Base-by-base conservation (phyloP, 257 asterid genomes). In the Solanum etuberosum region DNA sequence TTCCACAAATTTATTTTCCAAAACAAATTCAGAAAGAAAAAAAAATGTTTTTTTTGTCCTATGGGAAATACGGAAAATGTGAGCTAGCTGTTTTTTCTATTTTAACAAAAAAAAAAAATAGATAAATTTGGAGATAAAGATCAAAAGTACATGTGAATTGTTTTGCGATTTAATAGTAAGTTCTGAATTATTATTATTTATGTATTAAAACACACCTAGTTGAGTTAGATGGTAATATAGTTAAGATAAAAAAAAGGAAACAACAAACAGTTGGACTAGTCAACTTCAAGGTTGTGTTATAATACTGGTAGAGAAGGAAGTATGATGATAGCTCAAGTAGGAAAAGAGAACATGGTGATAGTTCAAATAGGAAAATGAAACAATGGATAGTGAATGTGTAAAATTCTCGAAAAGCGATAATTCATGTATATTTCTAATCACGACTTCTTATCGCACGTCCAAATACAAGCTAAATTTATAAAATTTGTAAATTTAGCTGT, bases 311-410 rank as follows among this genome's bases (percentile, higher is more conserved):
- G 32, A 12, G 6, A 4, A 61, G 7, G 7, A 5, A 61, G 2
- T 11, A 63, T 5, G 32, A 13, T 65, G 8, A 65, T 5, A 25
- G 0, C 16, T 25, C 9, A 0, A 5, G 18, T 25, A 65, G 2
- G 2, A 65, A 25, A 12, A 25, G 0, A 12, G 0, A 65, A 65
- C 5, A 12, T 12, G 72, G 35, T 25, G 20, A 5, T 5, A 11
- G 0, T 65, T 25, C 14, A 61, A 4, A 23, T 61, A 61, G 1
- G 6, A 59, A 59, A 59, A 59, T 6, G 3, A 1, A 59, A 61
- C 4, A 61, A 23, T 7, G 0, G 1, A 23, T 61, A 23, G 23
- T 61, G 0, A 59, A 23, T 2, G 15, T 61, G 3, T 61, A 9
- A 2, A 23, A 61, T 4, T 23, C 1, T 4, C 5, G 67, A 4